phyloP scores from a whole-genome alignment of 345 rosid genomes.

The Corymbia maculata region DNA sequence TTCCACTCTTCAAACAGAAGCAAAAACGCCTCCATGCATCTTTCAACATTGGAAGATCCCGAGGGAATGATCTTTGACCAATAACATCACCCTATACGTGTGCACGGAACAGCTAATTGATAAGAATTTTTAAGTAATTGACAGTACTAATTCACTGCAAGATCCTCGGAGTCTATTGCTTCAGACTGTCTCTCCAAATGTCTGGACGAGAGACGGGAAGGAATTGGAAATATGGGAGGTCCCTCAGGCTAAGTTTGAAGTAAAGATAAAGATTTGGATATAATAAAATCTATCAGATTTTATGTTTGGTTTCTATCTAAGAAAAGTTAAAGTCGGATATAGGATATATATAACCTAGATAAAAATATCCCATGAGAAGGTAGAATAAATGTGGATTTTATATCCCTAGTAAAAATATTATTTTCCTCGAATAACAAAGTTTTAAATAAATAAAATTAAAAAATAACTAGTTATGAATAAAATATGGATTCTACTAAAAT shows the following conservation, averaged over 20 bases:
- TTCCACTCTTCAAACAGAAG: not conserved
- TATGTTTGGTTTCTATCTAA: rapidly evolving
- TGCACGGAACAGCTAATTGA: not conserved
- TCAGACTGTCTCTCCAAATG: not conserved
- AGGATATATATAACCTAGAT: no score
- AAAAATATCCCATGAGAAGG: not conserved
- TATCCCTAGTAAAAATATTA: not conserved
- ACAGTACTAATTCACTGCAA: not conserved
- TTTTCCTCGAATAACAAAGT: no score
- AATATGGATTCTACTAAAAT: not conserved
- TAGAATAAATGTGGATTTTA: not conserved
- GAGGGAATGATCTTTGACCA: not conserved
- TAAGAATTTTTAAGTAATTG: not conserved
- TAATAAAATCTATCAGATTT: no score
- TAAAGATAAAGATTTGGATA: not conserved
- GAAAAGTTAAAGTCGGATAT: no score
- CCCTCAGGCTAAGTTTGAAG: not conserved
- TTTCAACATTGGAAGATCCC: not conserved
- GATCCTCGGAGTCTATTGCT: not conserved
- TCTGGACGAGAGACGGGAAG: not conserved
- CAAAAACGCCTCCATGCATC: not conserved
- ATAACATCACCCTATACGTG: not conserved
- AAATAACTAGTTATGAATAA: no score
- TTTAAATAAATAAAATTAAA: no score
- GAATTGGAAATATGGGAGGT: not conserved